These are phyloP conservation scores for Discostella stelligeroides DNA, from an alignment of 108 stramenopile species.

Conservation along the genomic window DNA sequence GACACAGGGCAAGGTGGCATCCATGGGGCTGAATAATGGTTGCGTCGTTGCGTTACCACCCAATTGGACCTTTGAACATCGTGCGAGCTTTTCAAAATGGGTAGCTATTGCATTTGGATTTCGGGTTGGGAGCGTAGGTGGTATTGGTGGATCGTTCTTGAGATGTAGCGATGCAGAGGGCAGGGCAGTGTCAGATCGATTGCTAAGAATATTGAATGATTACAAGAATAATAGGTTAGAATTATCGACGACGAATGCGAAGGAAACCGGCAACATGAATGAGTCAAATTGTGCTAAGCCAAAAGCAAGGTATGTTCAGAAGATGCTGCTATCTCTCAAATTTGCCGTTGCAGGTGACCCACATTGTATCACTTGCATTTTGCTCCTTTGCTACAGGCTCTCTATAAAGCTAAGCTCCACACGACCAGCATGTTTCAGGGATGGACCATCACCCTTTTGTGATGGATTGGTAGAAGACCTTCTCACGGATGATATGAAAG, in stretches of 20 bases:
- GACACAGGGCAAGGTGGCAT: constrained; percentile 31
- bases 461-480: constrained; percentile 28
- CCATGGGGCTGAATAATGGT: constrained; percentile 52
- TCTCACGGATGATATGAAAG: constrained; percentile 34
- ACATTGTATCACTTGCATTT: not conserved
- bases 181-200: constrained; percentile 17
- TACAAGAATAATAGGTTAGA: constrained; percentile 37
- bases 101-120: constrained; percentile 60
- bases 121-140: constrained; percentile 59
- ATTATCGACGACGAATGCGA: not conserved
- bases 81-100: constrained; percentile 64
- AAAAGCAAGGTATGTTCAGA: constrained; percentile 5
- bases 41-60: constrained; percentile 67
- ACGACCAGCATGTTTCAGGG: constrained; percentile 1
- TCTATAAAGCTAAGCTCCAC: constrained; percentile 10
- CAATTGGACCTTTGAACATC: constrained; percentile 53
- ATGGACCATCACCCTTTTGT: constrained; percentile 21
- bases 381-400: constrained; percentile 2
- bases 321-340: no score
- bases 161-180: constrained; percentile 33
- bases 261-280: not conserved
- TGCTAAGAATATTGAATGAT: constrained; percentile 39
- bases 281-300: constrained; percentile 3
- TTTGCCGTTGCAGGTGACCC: no score
- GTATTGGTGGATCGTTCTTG: constrained; percentile 40